These are phyloP conservation scores for Lavandula angustifolia DNA, from an alignment of 257 asterid genomes.

Conservation along the genomic window DNA sequence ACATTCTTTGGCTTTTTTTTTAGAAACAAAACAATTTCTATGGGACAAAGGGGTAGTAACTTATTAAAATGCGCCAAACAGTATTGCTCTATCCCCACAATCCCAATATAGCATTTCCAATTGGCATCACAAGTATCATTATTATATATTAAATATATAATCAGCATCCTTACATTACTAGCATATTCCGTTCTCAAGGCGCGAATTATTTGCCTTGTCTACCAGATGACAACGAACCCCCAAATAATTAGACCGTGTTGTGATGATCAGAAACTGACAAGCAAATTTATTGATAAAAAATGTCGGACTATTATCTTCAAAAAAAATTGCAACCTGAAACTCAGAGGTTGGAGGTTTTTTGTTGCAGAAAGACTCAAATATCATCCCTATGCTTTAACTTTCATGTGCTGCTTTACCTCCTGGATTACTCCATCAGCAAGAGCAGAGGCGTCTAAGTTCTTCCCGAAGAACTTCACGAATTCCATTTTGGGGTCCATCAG, in stretches of 20 bases:
- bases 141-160: too few relatives aligned
- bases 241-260: not conserved
- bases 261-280: not conserved
- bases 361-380: conserved; percentile 18
- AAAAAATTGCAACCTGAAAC: conserved; percentile 11
- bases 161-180: too few relatives aligned
- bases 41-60: too few relatives aligned
- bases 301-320: conserved; percentile 4
- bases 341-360: not conserved
- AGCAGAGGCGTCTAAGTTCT: conserved; percentile 57
- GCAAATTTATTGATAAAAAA: conserved; percentile 27
- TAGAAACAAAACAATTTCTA: too few relatives aligned
- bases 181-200: too few relatives aligned
- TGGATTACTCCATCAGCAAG: conserved; percentile 75
- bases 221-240: too few relatives aligned
- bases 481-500: conserved; percentile 92
- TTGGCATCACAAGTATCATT: too few relatives aligned
- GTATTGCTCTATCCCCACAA: too few relatives aligned
- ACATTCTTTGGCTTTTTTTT: too few relatives aligned
- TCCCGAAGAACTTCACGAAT: conserved; percentile 82
- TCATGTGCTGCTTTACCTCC: conserved; percentile 75
- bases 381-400: conserved; percentile 43
- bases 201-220: too few relatives aligned
- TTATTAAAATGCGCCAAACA: too few relatives aligned
- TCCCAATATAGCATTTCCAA: too few relatives aligned